Percentiles rank a stretch among this genome's conserved stretches.
These are phyloP conservation scores for Quercus lobata DNA, from an alignment of 331 rosid species.

Conservation along the genomic window DNA sequence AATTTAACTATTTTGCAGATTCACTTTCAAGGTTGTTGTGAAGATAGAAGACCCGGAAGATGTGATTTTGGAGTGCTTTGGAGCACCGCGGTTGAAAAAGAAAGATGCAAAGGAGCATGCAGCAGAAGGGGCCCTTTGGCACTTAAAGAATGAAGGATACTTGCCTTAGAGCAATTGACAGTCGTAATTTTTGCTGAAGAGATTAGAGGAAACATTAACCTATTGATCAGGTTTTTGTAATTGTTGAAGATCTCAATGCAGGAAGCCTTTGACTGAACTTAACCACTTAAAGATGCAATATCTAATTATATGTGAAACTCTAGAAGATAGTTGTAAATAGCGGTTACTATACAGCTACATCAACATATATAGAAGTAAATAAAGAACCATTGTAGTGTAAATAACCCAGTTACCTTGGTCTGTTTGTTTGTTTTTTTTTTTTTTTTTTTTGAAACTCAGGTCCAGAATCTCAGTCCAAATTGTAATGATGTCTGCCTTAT, in stretches of 20 bases:
- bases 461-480: too few species aligned
- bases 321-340: background rate
- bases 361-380: background rate
- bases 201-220: background rate
- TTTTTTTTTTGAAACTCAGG: too few species aligned
- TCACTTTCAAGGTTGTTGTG: constrained; percentile 57
- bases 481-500: too few species aligned
- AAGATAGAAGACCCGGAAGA: constrained; percentile 57
- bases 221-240: background rate
- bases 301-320: background rate
- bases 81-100: constrained; percentile 52
- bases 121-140: constrained; percentile 86
- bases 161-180: constrained; percentile 11
- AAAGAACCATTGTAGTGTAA: background rate
- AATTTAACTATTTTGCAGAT: constrained; percentile 37
- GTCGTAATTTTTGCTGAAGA: background rate
- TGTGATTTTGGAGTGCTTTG: constrained; percentile 44
- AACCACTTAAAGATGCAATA: background rate
- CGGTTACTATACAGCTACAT: background rate
- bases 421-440: background rate
- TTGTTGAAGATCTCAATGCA: background rate
- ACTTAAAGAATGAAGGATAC: constrained; percentile 51
- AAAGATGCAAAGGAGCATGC: constrained; percentile 80
- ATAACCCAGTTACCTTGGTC: background rate
- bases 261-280: background rate